Evolutionary conservation across 2,329 filamentous ascomycete species (phyloP), one percentile per base, ranked within the genome.

Genomic region (Colletotrichum acutatum): DNA sequence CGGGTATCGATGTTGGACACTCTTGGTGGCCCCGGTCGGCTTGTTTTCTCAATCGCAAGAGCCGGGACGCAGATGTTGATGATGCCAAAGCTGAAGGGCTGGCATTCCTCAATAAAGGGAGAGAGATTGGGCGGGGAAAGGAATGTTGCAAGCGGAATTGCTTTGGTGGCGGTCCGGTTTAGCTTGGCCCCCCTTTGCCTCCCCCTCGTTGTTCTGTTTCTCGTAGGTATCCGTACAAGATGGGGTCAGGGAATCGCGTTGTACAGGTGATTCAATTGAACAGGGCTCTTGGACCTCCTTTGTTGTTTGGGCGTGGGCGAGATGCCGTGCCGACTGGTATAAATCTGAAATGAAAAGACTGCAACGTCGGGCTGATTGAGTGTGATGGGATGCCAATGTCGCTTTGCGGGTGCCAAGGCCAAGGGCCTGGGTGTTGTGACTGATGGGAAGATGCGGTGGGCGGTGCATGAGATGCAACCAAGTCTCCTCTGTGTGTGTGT

Each of bases 311-410:
- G 2, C 52, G 52, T 19, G 19, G n/a, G 26, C 30, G 34, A 46
- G 59, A 52, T 49, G 11, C 34, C 37, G 26, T 32, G 26, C 12
- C 19, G 59, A 62, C n/a, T 22, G 42, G 42, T 26, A 62, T 19
- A 22, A 49, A 49, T 49, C 42, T 49, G 19, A 30, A 42, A 30
- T 53, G 28, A 5, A 22, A 26, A 37, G 46, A 53, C 46, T 22
- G 46, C 60, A 53, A 28, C 46, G 42, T 53, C 46, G 54, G n/a
- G 42, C 26, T 37, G 37, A 22, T 22, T 54, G 46, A 49, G 19
- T 30, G 56, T 32, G 64, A 62, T 71, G 61, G 65, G 66, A 72
- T 64, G 66, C 69, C 69, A 72, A 68, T 69, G 66, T 30, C 32
- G 58, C 49, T 54, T 59, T 60, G 58, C 12, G 52, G 49, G 59